Conservation (phyloP, 768 basidiomycete genomes). For the Tulasnella sp. region DNA sequence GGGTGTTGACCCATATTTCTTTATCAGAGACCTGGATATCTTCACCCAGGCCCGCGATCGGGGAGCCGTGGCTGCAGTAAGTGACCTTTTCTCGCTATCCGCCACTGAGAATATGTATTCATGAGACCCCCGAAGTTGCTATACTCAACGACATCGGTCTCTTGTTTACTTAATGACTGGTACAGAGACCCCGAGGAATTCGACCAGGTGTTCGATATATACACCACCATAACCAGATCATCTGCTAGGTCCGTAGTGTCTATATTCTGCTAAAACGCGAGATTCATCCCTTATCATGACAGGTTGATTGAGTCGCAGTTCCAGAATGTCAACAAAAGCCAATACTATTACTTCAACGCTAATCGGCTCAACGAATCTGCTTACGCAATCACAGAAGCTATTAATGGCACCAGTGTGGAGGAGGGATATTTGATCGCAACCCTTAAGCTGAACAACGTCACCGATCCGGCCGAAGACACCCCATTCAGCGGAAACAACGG, state of each 20-base stretch:
- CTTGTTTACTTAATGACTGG: constrained; percentile 61
- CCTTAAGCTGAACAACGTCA: constrained; percentile 51
- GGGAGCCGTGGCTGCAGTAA: constrained; percentile 70
- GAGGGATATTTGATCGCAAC: constrained; percentile 60
- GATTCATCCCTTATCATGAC: no score
- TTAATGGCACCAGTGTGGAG: constrained; percentile 31
- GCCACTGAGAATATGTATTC: background rate
- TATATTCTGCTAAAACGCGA: no score
- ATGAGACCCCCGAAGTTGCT: constrained; percentile 39
- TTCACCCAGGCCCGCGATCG: constrained; percentile 68
- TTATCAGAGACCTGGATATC: constrained; percentile 42
- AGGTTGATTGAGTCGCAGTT: constrained; percentile 46
- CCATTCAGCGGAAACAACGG: constrained; percentile 21
- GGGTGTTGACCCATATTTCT: constrained; percentile 3
- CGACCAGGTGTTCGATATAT: constrained; percentile 64
- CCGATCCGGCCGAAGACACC: constrained; percentile 21
- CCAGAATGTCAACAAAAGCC: constrained; percentile 36
- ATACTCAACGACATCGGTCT: constrained; percentile 57
- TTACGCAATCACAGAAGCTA: constrained; percentile 28
- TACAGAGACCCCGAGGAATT: constrained; percentile 52
- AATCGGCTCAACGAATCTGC: constrained; percentile 43
- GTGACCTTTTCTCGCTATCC: constrained; percentile 19
- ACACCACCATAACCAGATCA: constrained; percentile 50
- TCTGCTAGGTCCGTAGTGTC: constrained; percentile 35
- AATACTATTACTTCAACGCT: constrained; percentile 48